These are phyloP conservation scores for Cryptococcus sp. DNA, from an alignment of 1,284 basidiomycete species.

Conservation along the genomic window DNA sequence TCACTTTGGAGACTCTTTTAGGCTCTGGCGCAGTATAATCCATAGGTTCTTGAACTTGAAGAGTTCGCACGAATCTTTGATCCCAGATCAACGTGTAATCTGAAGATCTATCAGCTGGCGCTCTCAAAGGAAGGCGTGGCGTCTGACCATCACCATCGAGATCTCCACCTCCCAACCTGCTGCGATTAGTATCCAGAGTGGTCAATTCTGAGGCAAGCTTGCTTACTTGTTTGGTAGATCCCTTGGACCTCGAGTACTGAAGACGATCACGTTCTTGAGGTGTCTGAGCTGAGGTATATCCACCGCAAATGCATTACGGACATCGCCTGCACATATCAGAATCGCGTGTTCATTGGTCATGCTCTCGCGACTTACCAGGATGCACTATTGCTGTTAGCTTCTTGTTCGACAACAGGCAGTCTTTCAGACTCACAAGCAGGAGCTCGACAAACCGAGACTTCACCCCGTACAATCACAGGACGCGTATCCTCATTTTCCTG, in stretches of 20 bases:
- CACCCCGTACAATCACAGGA: slow-evolving; percentile 27
- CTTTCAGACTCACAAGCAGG: slow-evolving; percentile 31
- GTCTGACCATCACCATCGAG: slow-evolving; percentile 41
- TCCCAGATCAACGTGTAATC: slow-evolving; percentile 49
- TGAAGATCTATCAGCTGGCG: slow-evolving; percentile 4
- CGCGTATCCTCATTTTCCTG: slow-evolving; percentile 27
- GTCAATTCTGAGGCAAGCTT: neutral
- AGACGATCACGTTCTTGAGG: slow-evolving; percentile 46
- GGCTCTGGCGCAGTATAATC: slow-evolving; percentile 41
- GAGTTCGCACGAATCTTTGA: slow-evolving; percentile 32
- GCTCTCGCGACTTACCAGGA: slow-evolving; percentile 3
- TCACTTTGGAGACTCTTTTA: slow-evolving; percentile 29
- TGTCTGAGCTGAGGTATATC: slow-evolving; percentile 38
- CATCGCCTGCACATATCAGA: slow-evolving; percentile 37
- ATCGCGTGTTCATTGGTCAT: neutral
- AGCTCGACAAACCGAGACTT: slow-evolving; percentile 43
- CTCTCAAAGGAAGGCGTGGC: neutral
- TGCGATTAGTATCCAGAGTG: neutral
- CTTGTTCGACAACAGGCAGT: neutral
- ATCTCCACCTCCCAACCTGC: slow-evolving; percentile 46
- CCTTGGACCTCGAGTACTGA: slow-evolving; percentile 37
- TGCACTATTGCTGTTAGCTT: slow-evolving; percentile 7
- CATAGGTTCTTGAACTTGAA: slow-evolving; percentile 33
- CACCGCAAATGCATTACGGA: slow-evolving; percentile 38
- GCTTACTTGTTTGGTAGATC: slow-evolving; percentile 45